Evolutionary conservation across 1,284 basidiomycete genomes (phyloP).

Genomic region (Cryptococcus amylolentus): DNA sequence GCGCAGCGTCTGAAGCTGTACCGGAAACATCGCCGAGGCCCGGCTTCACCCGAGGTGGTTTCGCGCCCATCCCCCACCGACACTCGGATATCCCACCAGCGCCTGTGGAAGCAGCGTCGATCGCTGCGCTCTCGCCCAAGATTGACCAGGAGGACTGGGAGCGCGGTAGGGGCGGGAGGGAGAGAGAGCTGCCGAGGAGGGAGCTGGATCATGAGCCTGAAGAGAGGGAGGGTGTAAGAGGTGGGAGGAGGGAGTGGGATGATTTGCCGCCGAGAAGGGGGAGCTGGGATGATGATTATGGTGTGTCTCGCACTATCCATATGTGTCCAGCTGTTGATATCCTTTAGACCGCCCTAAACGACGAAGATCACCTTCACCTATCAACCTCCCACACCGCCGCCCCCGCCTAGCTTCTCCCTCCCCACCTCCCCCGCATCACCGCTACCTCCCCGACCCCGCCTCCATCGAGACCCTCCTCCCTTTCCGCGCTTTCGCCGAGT

Average conservation of each 20-base stretch:
- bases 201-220: constrained; percentile 26
- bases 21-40: background rate
- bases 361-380: constrained; percentile 79
- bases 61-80: constrained; percentile 34
- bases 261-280: constrained; percentile 14
- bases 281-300: constrained; percentile 39
- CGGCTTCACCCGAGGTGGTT: constrained; percentile 33
- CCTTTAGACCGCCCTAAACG: constrained; percentile 61
- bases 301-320: constrained; percentile 15
- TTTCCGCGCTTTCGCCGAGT: constrained; percentile 81
- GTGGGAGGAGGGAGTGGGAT: constrained; percentile 13
- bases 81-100: constrained; percentile 23
- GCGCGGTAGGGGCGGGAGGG: constrained; percentile 13
- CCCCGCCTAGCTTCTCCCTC: constrained; percentile 32
- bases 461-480: constrained; percentile 74
- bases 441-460: constrained; percentile 61
- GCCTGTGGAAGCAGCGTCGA: constrained; percentile 3
- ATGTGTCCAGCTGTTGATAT: background rate
- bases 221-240: constrained; percentile 10
- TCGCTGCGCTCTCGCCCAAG: background rate
- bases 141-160: constrained; percentile 15
- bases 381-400: constrained; percentile 52
- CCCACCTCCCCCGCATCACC: constrained; percentile 14
- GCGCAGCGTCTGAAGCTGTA: background rate
- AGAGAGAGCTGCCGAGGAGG: constrained; percentile 27